Percentiles rank a stretch among this genome's conserved stretches.
Evolutionary conservation across 768 basidiomycete genomes (phyloP).

Genomic region (Cyclocybe aegerita): DNA sequence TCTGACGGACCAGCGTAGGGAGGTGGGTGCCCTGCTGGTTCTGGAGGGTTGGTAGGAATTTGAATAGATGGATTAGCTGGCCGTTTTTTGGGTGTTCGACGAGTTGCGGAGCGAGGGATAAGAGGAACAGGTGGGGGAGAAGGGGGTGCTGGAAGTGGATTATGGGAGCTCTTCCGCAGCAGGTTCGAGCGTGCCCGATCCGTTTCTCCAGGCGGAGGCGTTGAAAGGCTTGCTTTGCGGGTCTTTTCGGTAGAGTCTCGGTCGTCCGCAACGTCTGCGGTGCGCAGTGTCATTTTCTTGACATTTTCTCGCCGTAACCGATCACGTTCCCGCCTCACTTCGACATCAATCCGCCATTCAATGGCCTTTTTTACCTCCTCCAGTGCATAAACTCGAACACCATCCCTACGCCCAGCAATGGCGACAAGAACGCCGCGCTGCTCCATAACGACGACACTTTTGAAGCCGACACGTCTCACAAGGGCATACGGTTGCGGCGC

Average conservation of each 20-base stretch:
- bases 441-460: slow-evolving; percentile 90
- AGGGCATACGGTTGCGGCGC: slow-evolving; percentile 77
- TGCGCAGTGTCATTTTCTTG: slow-evolving; percentile 46
- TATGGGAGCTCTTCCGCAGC: slow-evolving; percentile 40
- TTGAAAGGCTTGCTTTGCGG: slow-evolving; percentile 49
- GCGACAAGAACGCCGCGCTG: slow-evolving; percentile 89
- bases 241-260: slow-evolving; percentile 47
- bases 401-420: slow-evolving; percentile 83
- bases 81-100: slow-evolving; percentile 30
- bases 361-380: slow-evolving; percentile 85
- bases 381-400: slow-evolving; percentile 84
- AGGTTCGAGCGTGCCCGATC: slow-evolving; percentile 25
- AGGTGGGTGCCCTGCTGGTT: slow-evolving; percentile 60
- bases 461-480: slow-evolving; percentile 79
- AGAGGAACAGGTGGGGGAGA: slow-evolving; percentile 34
- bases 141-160: slow-evolving; percentile 26
- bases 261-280: slow-evolving; percentile 28
- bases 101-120: slow-evolving; percentile 43
- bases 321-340: slow-evolving; percentile 73
- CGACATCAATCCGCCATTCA: slow-evolving; percentile 85
- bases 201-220: slow-evolving; percentile 41
- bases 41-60: slow-evolving; percentile 23
- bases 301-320: slow-evolving; percentile 65
- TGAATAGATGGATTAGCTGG: slow-evolving; percentile 29
- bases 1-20: slow-evolving; percentile 50